A percentile compares a stretch with the other conserved stretches of the same genome.
Conservation (phyloP, 2,329 filamentous ascomycete genomes). For the Rhynchosporium graminicola region DNA sequence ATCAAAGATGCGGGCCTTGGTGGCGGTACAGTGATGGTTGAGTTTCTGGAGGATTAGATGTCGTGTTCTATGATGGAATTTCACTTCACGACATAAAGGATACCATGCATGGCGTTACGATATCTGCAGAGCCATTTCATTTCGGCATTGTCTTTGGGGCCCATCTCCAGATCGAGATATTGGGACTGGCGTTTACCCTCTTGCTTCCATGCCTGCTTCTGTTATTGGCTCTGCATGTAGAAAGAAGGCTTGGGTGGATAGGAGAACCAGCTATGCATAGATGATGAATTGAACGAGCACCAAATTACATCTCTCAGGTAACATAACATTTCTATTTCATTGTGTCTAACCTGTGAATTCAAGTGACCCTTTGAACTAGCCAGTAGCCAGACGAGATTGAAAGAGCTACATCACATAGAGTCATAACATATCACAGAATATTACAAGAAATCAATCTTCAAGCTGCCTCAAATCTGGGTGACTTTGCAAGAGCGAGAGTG, state of each 20-base stretch:
- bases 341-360: neutral
- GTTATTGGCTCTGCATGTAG: conserved; percentile 13
- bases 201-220: conserved; percentile 11
- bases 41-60: conserved; percentile 64
- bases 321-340: neutral
- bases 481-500: too few species aligned
- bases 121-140: conserved; percentile 19
- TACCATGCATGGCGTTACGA: conserved; percentile 17
- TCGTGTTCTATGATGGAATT: neutral
- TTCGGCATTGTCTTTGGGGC: conserved; percentile 9
- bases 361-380: neutral
- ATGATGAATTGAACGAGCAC: conserved; percentile 11
- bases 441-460: too few species aligned
- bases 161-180: conserved; percentile 11
- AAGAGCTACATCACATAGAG: too few species aligned
- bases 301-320: neutral
- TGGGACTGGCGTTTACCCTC: conserved; percentile 15
- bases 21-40: conserved; percentile 94
- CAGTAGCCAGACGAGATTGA: too few species aligned
- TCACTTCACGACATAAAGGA: conserved; percentile 9
- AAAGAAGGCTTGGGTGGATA: neutral
- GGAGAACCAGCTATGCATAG: conserved; percentile 11
- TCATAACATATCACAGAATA: too few species aligned
- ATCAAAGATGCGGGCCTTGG: conserved; percentile 84
- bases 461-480: too few species aligned